Evolutionary conservation across 2,329 filamentous ascomycete species (phyloP), one percentile per base, ranked within the genome.

Genomic region (Fusarium torreyae): DNA sequence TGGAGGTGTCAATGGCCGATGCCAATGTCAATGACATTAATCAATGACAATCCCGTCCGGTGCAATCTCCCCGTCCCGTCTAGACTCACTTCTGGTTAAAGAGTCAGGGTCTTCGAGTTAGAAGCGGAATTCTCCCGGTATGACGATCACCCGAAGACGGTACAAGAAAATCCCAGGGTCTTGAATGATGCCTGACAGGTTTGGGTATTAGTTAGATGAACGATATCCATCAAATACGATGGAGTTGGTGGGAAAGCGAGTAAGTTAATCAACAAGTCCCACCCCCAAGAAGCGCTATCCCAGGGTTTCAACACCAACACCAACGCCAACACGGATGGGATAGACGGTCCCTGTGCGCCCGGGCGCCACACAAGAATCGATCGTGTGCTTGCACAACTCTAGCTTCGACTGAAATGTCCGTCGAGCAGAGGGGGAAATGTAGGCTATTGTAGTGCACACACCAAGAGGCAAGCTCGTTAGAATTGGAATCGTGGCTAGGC

Each of bases 401-500:
- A 66, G 70, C 17, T 49, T 62, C 69, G 72, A 71, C 72, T 74
- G 62, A 74, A 71, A 72, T 67, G 44, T 64, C 63, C 64, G 70
- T 73, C 72, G 63, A 72, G 33, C 36, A 31, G 49, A 40, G 49
- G 36, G 33, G 34, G 51, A 59, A 51, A 64, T 55, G 56, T n/a
- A 50, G 34, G 38, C 43, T 26, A 50, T 38, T 15, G 34, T 5
- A 17, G 43, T 31, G 38, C 38, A 66, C 39, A 24, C 24, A 18
- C 6, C 50, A 46, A 31, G 10, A 31, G 28, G 34, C 28, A 26
- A 48, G 5, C 10, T 46, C 20, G 26, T 51, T 22, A 20, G 18
- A 26, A 11, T 36, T 44, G 60, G 55, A 44, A 70, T 62, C 48
- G 44, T 55, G 60, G 57, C 46, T 62, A 38, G 34, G 42, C 31